phyloP scores from a whole-genome alignment of 2,329 filamentous ascomycete genomes.

The Fusarium vanettenii region DNA sequence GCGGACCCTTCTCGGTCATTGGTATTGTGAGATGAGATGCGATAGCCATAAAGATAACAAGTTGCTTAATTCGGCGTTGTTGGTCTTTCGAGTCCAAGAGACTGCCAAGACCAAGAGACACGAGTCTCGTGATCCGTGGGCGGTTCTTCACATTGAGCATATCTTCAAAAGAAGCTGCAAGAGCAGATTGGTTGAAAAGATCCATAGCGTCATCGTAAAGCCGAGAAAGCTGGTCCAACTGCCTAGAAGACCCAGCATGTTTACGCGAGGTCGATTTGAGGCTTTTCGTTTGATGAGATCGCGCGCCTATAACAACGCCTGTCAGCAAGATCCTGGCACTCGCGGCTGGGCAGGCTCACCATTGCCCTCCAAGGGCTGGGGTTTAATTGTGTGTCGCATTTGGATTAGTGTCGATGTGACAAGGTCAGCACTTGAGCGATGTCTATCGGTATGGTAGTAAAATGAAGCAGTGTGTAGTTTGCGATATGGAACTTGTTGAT shows the following conservation, averaged over 20 bases:
- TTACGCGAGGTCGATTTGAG: slow-evolving; percentile 1
- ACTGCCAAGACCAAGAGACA: slow-evolving; percentile 38
- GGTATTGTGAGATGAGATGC: slow-evolving; percentile 24
- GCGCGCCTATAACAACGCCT: background rate
- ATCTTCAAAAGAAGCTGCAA: slow-evolving; percentile 29
- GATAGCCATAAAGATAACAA: slow-evolving; percentile 36
- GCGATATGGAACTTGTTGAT: background rate
- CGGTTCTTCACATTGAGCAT: slow-evolving; percentile 32
- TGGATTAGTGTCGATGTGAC: background rate
- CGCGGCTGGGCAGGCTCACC: slow-evolving; percentile 1
- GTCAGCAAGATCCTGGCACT: background rate
- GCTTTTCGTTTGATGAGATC: slow-evolving; percentile 7
- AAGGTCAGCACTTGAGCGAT: background rate
- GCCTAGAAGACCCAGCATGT: slow-evolving; percentile 20
- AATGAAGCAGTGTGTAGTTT: background rate
- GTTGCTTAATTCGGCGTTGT: slow-evolving; percentile 38
- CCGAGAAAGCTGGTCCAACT: slow-evolving; percentile 26
- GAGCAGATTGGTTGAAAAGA: slow-evolving; percentile 21
- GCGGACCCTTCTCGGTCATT: background rate
- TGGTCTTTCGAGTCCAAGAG: slow-evolving; percentile 36
- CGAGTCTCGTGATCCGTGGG: slow-evolving; percentile 27
- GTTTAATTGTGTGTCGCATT: slow-evolving; percentile 27
- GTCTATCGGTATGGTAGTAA: background rate
- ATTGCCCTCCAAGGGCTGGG: background rate
- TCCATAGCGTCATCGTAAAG: slow-evolving; percentile 29